Evolutionary conservation across 768 basidiomycete species (phyloP).

Genomic region (Mycena chlorophos): DNA sequence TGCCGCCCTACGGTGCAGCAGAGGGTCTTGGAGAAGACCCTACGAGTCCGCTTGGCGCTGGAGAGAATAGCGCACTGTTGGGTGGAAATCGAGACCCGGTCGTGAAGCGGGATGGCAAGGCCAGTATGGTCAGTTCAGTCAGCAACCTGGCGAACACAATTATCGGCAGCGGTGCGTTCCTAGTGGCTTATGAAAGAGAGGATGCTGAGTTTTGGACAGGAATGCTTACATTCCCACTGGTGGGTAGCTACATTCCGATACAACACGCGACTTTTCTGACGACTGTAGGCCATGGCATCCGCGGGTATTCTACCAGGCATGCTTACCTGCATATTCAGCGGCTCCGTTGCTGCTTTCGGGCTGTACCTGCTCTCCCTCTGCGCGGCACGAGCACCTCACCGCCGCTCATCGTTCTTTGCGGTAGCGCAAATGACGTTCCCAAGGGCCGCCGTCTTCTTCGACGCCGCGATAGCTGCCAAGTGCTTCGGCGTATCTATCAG

Average conservation of each 20-base stretch:
- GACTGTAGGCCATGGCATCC: conserved; percentile 69
- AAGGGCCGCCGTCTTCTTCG: conserved; percentile 82
- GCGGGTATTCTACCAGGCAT: conserved; percentile 89
- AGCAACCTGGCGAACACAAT: conserved; percentile 89
- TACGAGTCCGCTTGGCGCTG: conserved; percentile 27
- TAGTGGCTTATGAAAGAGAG: neutral
- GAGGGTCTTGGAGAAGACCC: conserved; percentile 35
- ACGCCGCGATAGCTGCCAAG: conserved; percentile 92
- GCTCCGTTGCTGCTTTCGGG: conserved; percentile 74
- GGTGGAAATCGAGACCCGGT: conserved; percentile 35
- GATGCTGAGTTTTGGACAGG: conserved; percentile 41
- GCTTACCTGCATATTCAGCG: conserved; percentile 83
- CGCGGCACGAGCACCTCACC: conserved; percentile 72
- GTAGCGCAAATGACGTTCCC: conserved; percentile 88
- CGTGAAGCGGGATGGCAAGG: conserved; percentile 58
- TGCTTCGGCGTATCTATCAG: conserved; percentile 97
- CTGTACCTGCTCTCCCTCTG: conserved; percentile 86
- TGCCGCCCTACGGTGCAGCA: conserved; percentile 70
- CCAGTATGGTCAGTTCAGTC: conserved; percentile 64
- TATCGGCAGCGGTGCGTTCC: conserved; percentile 73
- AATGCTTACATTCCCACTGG: conserved; percentile 84
- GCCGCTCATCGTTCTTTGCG: conserved; percentile 81
- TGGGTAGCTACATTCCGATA: neutral
- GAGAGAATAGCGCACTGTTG: conserved; percentile 64
- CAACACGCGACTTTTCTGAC: neutral